These are phyloP conservation scores for Fomes fomentarius DNA, from an alignment of 1,284 basidiomycete genomes.

Conservation along the genomic window DNA sequence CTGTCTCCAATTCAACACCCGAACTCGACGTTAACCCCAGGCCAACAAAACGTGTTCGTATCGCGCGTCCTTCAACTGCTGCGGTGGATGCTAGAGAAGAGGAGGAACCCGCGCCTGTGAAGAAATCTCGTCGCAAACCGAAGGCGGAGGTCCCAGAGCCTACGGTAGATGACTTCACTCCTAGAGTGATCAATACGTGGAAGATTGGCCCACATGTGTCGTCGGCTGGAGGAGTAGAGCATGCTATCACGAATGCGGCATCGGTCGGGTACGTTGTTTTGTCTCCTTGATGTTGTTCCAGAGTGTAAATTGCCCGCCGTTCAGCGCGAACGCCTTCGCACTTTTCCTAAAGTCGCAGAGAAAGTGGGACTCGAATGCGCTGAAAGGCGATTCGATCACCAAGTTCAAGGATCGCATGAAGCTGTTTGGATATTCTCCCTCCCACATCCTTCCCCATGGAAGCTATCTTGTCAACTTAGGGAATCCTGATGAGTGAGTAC, in stretches of 20 bases:
- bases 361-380: constrained; percentile 72
- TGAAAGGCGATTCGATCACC: constrained; percentile 52
- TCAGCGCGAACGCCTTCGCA: constrained; percentile 82
- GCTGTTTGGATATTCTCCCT: constrained; percentile 58
- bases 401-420: constrained; percentile 62
- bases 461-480: constrained; percentile 87
- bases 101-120: neutral
- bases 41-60: constrained; percentile 17
- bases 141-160: constrained; percentile 12
- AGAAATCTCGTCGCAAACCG: constrained; percentile 1
- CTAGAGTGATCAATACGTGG: constrained; percentile 40
- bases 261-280: constrained; percentile 76
- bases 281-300: too few species aligned
- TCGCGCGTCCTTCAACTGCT: too few species aligned
- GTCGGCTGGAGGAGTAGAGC: constrained; percentile 79
- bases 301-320: too few species aligned
- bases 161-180: constrained; percentile 17
- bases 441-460: constrained; percentile 77
- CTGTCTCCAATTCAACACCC: neutral
- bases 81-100: too few species aligned
- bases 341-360: constrained; percentile 86
- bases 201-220: constrained; percentile 86
- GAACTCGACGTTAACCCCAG: constrained; percentile 8
- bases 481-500: constrained; percentile 71
- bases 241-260: constrained; percentile 72